Evolutionary conservation across 176 grass and related monocot species (phyloP), one percentile per base, ranked within the genome.

Genomic region (Aegilops longissima): DNA sequence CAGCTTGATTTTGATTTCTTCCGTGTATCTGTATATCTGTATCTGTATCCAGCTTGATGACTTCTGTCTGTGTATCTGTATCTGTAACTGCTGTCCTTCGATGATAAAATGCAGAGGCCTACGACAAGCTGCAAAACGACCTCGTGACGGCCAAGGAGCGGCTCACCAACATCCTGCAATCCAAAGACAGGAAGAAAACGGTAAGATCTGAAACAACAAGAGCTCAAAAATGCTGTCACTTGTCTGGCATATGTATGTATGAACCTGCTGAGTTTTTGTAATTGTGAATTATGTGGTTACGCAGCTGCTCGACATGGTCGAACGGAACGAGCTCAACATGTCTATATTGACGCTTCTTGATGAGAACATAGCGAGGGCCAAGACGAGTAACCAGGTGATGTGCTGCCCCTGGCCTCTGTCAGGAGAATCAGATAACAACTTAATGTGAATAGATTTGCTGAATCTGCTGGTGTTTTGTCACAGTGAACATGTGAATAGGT

Each of bases 231-330:
- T 27, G 3, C 23, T 35, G 24, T 10, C 0, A 29, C 52, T 27
- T 6, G 0, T 33, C 8, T 25, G 29, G 30, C 10, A 8, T 63
- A 8, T 21, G 0, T 63, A 8, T 21, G 0, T 56, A 59, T 3
- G 12, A 18, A 65, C 54, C 9, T 40, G 47, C 54, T 0, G 2
- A 5, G 47, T 0, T 34, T 81, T 21, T 75, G 7, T 56, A 56
- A 49, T 33, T 40, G 33, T 71, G 29, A 51, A 62, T 14, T 81
- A 27, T 27, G 1, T 18, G 40, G 24, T 39, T 85, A 9, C 39
- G 3, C 86, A 98, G 96, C 70, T 98, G 63, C 88, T 98, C 34
- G 90, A 96, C 25, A 92, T 96, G 96, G 92, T 98, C 1, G 96
- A 96, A 82, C 83, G 82, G 74, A 98, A 98, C 61, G 93, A 98